phyloP scores from a whole-genome alignment of 164 flowering plant genomes.

The Echeveria elegans region DNA sequence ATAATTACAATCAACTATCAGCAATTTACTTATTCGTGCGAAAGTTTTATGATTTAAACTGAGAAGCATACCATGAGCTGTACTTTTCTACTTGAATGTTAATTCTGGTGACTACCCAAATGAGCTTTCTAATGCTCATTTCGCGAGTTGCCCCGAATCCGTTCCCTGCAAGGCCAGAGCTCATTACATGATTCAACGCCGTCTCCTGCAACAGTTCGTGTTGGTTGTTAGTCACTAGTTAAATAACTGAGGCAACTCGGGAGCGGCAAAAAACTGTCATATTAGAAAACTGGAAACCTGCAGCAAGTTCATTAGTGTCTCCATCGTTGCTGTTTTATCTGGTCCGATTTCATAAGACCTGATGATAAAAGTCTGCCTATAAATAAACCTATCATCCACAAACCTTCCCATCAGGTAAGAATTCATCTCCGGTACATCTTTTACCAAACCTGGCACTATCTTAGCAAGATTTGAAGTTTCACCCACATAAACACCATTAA shows the following conservation, averaged over 20 bases:
- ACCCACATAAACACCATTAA: slow-evolving; percentile 31
- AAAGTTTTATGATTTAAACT: background rate
- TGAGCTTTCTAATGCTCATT: slow-evolving; percentile 66
- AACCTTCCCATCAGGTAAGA: slow-evolving; percentile 42
- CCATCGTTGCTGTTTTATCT: slow-evolving; percentile 79
- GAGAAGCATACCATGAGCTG: slow-evolving; percentile 44
- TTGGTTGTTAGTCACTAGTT: background rate
- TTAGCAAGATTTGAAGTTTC: slow-evolving; percentile 11
- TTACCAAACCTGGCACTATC: slow-evolving; percentile 1
- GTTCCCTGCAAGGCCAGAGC: slow-evolving; percentile 55
- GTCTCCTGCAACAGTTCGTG: slow-evolving; percentile 41
- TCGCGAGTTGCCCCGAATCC: slow-evolving; percentile 75
- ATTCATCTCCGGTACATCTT: slow-evolving; percentile 13
- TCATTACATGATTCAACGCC: slow-evolving; percentile 60
- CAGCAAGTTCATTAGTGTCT: slow-evolving; percentile 70
- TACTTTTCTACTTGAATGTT: slow-evolving; percentile 59
- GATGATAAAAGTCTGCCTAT: slow-evolving; percentile 51
- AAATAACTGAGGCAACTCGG: too few relatives aligned
- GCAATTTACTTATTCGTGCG: background rate
- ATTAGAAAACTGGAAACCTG: too few relatives aligned
- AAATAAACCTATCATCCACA: slow-evolving; percentile 47
- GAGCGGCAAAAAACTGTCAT: too few relatives aligned
- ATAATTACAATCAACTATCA: background rate
- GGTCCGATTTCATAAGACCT: slow-evolving; percentile 85
- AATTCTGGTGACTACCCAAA: slow-evolving; percentile 74